Conservation (phyloP, 768 basidiomycete genomes). For the Pleurotus tuber-regium region DNA sequence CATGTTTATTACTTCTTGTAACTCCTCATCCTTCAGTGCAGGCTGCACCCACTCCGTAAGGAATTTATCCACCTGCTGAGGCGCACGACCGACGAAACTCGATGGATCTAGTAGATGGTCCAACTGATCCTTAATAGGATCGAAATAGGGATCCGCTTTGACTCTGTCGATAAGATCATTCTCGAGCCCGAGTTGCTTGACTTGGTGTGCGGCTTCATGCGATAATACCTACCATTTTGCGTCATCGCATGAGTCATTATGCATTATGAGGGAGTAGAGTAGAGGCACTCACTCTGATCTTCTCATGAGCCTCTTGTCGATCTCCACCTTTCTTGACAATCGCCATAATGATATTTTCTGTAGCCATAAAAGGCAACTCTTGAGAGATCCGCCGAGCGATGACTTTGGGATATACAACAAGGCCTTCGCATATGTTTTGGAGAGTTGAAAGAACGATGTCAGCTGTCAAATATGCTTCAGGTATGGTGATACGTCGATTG, state of each 20-base stretch:
- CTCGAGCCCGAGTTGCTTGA: slow-evolving; percentile 91
- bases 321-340: slow-evolving; percentile 94
- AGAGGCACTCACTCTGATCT: slow-evolving; percentile 65
- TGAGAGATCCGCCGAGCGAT: slow-evolving; percentile 90
- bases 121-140: slow-evolving; percentile 78
- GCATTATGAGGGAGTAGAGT: slow-evolving; percentile 7
- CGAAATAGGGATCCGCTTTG: slow-evolving; percentile 80
- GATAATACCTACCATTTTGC: slow-evolving; percentile 65
- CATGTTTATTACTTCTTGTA: slow-evolving; percentile 48
- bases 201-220: slow-evolving; percentile 91
- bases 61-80: slow-evolving; percentile 92
- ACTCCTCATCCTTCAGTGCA: slow-evolving; percentile 61
- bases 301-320: slow-evolving; percentile 95
- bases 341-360: slow-evolving; percentile 99
- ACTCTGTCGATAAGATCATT: slow-evolving; percentile 95
- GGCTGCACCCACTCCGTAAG: slow-evolving; percentile 84
- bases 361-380: slow-evolving; percentile 99
- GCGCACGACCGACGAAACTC: slow-evolving; percentile 92
- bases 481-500: slow-evolving; percentile 93
- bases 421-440: slow-evolving; percentile 94
- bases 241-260: neutral
- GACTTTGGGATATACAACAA: slow-evolving; percentile 99
- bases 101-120: slow-evolving; percentile 78
- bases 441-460: slow-evolving; percentile 95
- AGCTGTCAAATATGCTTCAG: slow-evolving; percentile 95